Base-by-base conservation (phyloP, 257 asterid genomes). In the Nicotiana noctiflora region DNA sequence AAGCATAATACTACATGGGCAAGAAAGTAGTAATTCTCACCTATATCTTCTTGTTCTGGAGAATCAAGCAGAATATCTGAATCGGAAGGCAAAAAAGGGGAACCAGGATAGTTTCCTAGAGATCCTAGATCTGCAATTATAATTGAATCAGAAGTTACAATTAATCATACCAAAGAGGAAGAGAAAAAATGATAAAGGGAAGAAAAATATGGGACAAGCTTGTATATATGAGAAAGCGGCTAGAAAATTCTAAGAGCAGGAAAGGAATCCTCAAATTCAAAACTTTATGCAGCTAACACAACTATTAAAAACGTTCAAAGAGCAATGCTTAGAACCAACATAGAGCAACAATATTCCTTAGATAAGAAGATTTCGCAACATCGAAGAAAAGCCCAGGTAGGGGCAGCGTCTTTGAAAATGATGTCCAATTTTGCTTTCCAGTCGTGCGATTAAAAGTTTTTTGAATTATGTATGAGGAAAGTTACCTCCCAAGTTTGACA, bases 61-160 rank as follows among this genome's bases (percentile, higher is more conserved):
- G 98, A 93, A 88, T 92, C 93, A 6, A 93, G 99, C 70, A 95
- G 91, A 83, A 95, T 88, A 86, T 95, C 99, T 37, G 99, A 95
- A 88, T 93, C 97, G 44, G 99, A 93, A 63, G 92, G 98, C 90
- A 95, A 86, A 89, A 95, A 95, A 7, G 98, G 97, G 32, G 98
- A 93, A 76, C 97, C 95, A 0, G 97, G 93, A 80, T 95, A 92
- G 83, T 93, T 95, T 87, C 97, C 98, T 46, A 95, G 97, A 82
- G 93, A 92, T 83, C 98, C 99, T 86, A 93, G 88, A 86, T 95
- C 99, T 95, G 98, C 87, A 86, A 37, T 40, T 57, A 23, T 75
- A 44, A 13, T 40, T 70, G 59, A 18, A 44, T 79, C 68, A 82
- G 17, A 37, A 79, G 31, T 5, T n/a, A 78, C 19, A 59, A 79